These are phyloP conservation scores for Kodamaea lidongshanica DNA, from an alignment of 805 yeast genomes.

Conservation along the genomic window DNA sequence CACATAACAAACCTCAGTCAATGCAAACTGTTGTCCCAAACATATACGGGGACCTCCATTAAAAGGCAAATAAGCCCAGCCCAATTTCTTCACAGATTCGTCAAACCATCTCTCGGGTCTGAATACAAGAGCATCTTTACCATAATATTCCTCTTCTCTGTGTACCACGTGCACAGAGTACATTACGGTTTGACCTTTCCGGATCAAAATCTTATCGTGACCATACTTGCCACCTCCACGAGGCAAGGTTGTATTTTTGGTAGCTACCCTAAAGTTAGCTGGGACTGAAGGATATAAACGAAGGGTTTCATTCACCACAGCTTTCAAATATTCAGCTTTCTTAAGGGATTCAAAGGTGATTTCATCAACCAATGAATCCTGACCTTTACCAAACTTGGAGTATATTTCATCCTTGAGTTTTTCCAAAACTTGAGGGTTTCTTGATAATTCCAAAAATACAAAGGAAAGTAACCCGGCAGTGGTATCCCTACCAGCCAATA, in stretches of 20 bases:
- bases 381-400: conserved; percentile 28
- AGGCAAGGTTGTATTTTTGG: conserved; percentile 43
- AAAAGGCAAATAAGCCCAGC: conserved; percentile 34
- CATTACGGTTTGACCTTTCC: conserved; percentile 18
- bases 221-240: conserved; percentile 41
- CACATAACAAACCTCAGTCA: conserved; percentile 31
- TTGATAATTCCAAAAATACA: conserved; percentile 39
- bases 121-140: conserved; percentile 29
- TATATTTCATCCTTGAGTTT: conserved; percentile 34
- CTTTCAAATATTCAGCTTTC: conserved; percentile 41
- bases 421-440: conserved; percentile 33
- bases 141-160: conserved; percentile 19
- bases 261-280: conserved; percentile 40
- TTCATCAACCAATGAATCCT: conserved; percentile 27
- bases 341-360: conserved; percentile 45
- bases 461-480: conserved; percentile 48
- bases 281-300: conserved; percentile 51
- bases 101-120: conserved; percentile 36
- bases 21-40: conserved; percentile 36
- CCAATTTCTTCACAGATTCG: conserved; percentile 20
- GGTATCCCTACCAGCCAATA: conserved; percentile 52
- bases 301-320: conserved; percentile 43
- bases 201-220: conserved; percentile 17
- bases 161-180: conserved; percentile 19
- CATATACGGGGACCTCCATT: conserved; percentile 36